phyloP scores from a whole-genome alignment of 2,329 filamentous ascomycete genomes.

The Verticillium isaacii region DNA sequence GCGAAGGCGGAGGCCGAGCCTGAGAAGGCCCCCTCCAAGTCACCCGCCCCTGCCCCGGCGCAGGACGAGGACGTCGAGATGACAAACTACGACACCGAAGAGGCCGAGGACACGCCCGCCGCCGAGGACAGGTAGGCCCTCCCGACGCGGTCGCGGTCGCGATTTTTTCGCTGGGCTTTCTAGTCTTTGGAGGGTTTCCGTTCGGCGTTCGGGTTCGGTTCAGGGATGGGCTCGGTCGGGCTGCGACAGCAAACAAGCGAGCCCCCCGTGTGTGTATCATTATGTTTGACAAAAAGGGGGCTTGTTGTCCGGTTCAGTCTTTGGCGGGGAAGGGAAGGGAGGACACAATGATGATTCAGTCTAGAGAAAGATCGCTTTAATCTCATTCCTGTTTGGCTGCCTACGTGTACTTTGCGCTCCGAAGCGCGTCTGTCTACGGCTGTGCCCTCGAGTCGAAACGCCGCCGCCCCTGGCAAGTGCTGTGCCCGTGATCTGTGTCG shows the following conservation, averaged over 20 bases:
- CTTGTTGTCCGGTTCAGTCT: neutral
- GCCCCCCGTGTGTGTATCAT: neutral
- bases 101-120: slow-evolving; percentile 14
- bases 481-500: neutral
- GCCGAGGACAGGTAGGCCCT: neutral
- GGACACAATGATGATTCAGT: neutral
- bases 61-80: slow-evolving; percentile 47
- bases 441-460: neutral
- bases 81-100: slow-evolving; percentile 40
- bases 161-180: neutral
- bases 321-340: neutral
- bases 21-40: slow-evolving; percentile 7
- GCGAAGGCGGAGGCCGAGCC: slow-evolving; percentile 2
- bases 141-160: neutral
- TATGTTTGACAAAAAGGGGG: neutral
- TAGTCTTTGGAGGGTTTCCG: neutral
- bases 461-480: neutral
- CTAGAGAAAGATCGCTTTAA: neutral
- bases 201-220: neutral
- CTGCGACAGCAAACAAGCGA: neutral
- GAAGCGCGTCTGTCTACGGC: neutral
- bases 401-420: neutral
- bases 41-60: slow-evolving; percentile 15
- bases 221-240: neutral
- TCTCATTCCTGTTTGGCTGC: neutral